Evolutionary conservation across 1,284 basidiomycete genomes (phyloP).

Genomic region (Cutaneotrichosporon sp.): DNA sequence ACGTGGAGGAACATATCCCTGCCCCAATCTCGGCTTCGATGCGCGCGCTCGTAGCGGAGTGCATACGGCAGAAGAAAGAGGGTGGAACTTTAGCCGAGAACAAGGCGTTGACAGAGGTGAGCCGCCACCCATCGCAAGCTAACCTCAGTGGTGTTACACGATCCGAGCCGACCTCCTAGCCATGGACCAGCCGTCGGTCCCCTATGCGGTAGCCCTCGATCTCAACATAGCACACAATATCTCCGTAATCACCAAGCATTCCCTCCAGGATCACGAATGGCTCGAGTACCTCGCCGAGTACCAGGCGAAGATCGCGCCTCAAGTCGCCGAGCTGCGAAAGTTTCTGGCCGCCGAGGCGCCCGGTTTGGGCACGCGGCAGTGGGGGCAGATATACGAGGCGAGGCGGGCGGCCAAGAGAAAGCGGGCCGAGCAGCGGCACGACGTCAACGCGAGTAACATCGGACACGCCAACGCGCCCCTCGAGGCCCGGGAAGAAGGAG

Average conservation of each 20-base stretch:
- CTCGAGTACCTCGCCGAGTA: background rate
- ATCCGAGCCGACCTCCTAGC: background rate
- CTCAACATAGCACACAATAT: too few relatives aligned
- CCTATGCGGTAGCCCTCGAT: background rate
- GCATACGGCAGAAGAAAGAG: background rate
- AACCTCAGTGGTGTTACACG: background rate
- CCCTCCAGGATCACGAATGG: too few relatives aligned
- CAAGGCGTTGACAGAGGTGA: too few relatives aligned
- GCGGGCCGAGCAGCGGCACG: too few relatives aligned
- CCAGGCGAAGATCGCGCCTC: background rate
- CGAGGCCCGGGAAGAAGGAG: too few relatives aligned
- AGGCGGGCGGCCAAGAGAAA: too few relatives aligned
- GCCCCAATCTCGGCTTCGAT: background rate
- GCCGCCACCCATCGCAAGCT: background rate
- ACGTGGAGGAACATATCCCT: background rate
- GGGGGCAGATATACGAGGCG: background rate
- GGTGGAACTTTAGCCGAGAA: background rate
- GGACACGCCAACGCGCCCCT: too few relatives aligned
- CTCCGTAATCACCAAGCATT: background rate
- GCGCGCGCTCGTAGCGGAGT: background rate
- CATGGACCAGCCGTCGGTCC: background rate
- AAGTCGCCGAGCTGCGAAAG: background rate
- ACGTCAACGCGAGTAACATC: too few relatives aligned
- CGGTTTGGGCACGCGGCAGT: background rate
- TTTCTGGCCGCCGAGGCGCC: background rate